Percentiles rank a stretch among this genome's conserved stretches.
These are phyloP conservation scores for Malassezia brasiliensis DNA, from an alignment of 1,284 basidiomycete genomes.

Conservation along the genomic window DNA sequence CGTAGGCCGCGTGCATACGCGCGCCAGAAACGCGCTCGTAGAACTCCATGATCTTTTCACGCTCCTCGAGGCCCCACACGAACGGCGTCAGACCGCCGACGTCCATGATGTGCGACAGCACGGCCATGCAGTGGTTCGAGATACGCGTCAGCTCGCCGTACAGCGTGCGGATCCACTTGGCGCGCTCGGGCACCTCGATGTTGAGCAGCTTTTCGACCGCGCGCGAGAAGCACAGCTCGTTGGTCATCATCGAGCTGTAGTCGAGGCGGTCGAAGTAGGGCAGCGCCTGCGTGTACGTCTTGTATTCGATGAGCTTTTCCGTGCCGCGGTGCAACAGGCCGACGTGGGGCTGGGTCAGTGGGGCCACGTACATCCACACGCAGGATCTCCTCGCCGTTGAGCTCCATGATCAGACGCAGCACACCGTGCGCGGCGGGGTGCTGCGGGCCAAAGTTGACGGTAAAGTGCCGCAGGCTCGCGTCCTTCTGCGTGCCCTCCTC, in stretches of 20 bases:
- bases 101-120: conserved; percentile 65
- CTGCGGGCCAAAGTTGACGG: conserved; percentile 57
- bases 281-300: conserved; percentile 94
- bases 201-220: conserved; percentile 98
- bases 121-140: conserved; percentile 95
- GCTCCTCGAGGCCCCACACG: conserved; percentile 99
- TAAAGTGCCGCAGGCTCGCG: conserved; percentile 59
- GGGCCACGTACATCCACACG: conserved; percentile 24
- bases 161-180: conserved; percentile 95
- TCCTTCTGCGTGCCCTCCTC: conserved; percentile 66
- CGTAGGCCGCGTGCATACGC: conserved; percentile 92
- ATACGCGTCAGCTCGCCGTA: conserved; percentile 96
- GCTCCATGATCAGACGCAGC: conserved; percentile 88
- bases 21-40: conserved; percentile 98
- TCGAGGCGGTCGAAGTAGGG: conserved; percentile 98
- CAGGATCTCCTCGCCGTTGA: conserved; percentile 72
- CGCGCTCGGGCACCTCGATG: conserved; percentile 95
- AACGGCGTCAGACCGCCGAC: conserved; percentile 97
- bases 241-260: conserved; percentile 80
- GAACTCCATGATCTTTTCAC: conserved; percentile 99
- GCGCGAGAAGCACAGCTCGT: conserved; percentile 74
- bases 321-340: conserved; percentile 94
- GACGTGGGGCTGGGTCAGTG: conserved; percentile 60
- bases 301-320: conserved; percentile 98
- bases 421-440: conserved; percentile 98